phyloP scores from a whole-genome alignment of 192 early-diverging fungal genomes.

The Irineochytrium annulatum region DNA sequence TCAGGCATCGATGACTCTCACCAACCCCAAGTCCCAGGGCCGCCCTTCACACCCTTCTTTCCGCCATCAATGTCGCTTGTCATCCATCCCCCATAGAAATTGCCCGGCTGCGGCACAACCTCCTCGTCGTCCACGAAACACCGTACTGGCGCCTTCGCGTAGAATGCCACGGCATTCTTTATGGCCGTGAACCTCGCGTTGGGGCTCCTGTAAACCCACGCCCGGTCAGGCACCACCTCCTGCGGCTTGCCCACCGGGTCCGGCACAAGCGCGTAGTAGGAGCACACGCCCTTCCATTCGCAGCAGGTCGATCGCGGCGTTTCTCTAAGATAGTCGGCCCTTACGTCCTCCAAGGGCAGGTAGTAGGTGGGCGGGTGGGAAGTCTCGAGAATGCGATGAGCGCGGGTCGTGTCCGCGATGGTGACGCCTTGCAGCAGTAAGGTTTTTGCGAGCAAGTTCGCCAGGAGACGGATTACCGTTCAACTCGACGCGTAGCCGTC shows the following conservation, averaged over 20 bases:
- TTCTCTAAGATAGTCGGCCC: slow-evolving; percentile 2
- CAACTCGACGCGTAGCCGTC: slow-evolving; percentile 7
- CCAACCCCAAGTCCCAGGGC: slow-evolving; percentile 26
- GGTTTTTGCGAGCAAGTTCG: too few species aligned
- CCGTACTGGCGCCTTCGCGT: slow-evolving; percentile 23
- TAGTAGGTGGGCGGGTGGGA: slow-evolving; percentile 22
- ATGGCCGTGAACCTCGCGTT: slow-evolving; percentile 11
- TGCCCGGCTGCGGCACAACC: slow-evolving; percentile 26
- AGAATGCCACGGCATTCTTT: slow-evolving; percentile 16
- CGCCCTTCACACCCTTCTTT: slow-evolving; percentile 21
- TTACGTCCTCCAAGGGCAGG: slow-evolving; percentile 21
- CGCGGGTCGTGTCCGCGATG: slow-evolving; percentile 11
- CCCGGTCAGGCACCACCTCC: too few species aligned
- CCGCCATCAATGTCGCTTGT: slow-evolving; percentile 19
- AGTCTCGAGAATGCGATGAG: slow-evolving; percentile 12
- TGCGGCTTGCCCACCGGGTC: too few species aligned
- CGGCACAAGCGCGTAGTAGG: slow-evolving; percentile 32
- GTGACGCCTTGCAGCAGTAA: too few species aligned
- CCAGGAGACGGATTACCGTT: too few species aligned
- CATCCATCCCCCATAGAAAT: slow-evolving; percentile 39
- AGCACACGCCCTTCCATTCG: slow-evolving; percentile 25
- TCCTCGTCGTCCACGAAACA: slow-evolving; percentile 30
- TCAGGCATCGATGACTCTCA: too few species aligned
- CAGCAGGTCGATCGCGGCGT: neutral
- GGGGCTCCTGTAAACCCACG: slow-evolving; percentile 19